phyloP scores from a whole-genome alignment of 352 stramenopile genomes.

The Blastocystis sp. region DNA sequence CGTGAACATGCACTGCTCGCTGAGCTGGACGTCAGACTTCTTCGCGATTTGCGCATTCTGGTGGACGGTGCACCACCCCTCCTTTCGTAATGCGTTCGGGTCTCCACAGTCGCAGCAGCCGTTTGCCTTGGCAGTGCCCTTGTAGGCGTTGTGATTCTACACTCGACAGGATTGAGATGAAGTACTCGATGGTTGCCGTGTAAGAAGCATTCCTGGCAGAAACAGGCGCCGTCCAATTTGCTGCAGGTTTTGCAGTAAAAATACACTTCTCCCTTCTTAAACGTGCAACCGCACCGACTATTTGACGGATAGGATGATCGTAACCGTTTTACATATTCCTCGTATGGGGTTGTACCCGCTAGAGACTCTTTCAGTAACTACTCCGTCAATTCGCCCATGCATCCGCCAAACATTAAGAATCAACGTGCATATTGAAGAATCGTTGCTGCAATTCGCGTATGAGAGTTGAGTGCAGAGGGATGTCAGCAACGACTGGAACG shows the following conservation, averaged over 20 bases:
- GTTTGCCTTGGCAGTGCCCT: not conserved
- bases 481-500: no score
- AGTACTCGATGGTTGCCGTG: constrained; percentile 6
- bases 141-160: not conserved
- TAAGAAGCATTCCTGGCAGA: constrained; percentile 8
- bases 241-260: constrained; percentile 17
- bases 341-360: not conserved
- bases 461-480: no score
- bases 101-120: constrained; percentile 39
- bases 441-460: no score
- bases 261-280: not conserved
- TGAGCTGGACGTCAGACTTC: not conserved
- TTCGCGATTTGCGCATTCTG: not conserved
- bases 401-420: no score
- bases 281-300: not conserved
- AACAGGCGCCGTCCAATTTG: not conserved
- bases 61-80: constrained; percentile 9
- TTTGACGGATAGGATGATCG: not conserved
- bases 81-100: not conserved
- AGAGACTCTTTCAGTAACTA: not conserved
- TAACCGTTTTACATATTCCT: not conserved
- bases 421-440: no score
- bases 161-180: not conserved
- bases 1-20: not conserved
- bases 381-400: not conserved